These are phyloP conservation scores for Bremia lactucae DNA, from an alignment of 352 stramenopile species.

Conservation along the genomic window DNA sequence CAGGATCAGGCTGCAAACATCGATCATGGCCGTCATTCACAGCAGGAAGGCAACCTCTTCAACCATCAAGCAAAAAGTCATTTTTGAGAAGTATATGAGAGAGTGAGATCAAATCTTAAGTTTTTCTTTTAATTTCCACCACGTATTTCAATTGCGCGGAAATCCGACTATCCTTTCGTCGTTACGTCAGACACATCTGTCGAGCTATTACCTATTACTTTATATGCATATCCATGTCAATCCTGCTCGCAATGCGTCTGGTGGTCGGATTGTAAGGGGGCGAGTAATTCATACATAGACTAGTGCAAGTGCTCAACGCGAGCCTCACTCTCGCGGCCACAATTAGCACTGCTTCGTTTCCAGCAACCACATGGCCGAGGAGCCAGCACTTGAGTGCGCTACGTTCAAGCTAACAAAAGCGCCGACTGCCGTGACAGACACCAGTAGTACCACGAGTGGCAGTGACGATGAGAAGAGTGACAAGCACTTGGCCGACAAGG, in stretches of 20 bases:
- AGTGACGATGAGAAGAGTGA: constrained; percentile 14
- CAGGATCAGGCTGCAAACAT: no score
- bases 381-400: neutral
- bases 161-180: no score
- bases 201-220: neutral
- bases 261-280: constrained; percentile 9
- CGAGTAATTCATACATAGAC: constrained; percentile 10
- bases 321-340: constrained; percentile 5
- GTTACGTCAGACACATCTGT: no score
- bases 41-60: no score
- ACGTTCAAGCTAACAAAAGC: constrained; percentile 17
- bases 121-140: no score
- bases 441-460: constrained; percentile 13
- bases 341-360: constrained; percentile 14
- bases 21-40: no score
- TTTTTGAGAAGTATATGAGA: no score
- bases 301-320: neutral
- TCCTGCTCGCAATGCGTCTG: constrained; percentile 6
- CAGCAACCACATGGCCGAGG: constrained; percentile 14
- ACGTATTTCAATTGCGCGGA: no score
- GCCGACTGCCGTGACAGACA: constrained; percentile 12
- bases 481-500: constrained; percentile 4
- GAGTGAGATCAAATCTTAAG: no score
- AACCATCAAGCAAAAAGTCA: no score
- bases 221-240: constrained; percentile 9